These are phyloP conservation scores for Coniochaeta ligniaria DNA, from an alignment of 2,329 filamentous ascomycete genomes.

Conservation along the genomic window DNA sequence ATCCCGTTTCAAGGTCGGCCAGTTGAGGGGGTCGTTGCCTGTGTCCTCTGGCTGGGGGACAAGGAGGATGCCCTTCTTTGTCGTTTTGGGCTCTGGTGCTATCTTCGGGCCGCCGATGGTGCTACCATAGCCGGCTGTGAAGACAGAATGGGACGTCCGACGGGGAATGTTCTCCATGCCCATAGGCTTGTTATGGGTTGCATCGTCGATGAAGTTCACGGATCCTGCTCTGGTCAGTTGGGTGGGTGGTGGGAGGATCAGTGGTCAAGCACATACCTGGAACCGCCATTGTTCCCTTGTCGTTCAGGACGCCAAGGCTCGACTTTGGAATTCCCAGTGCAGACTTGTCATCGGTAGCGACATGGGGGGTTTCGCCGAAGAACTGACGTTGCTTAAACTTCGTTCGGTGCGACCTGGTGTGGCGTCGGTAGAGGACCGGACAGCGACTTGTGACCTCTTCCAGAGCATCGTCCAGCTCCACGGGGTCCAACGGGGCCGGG, in stretches of 20 bases:
- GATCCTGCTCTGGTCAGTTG: conserved; percentile 36
- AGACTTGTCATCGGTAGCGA: background rate
- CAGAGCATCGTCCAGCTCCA: background rate
- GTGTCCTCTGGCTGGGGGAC: conserved; percentile 91
- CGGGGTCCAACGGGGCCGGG: background rate
- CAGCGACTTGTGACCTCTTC: background rate
- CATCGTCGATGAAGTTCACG: conserved; percentile 44
- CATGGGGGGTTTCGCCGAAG: background rate
- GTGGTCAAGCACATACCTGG: conserved; percentile 73
- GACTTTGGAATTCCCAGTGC: conserved; percentile 21
- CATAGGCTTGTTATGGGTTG: conserved; percentile 50
- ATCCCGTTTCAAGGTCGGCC: conserved; percentile 77
- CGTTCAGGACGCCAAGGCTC: conserved; percentile 77
- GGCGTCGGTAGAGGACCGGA: background rate
- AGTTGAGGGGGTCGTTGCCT: conserved; percentile 86
- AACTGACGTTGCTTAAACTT: background rate
- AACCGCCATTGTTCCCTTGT: conserved; percentile 75
- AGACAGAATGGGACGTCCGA: conserved; percentile 50
- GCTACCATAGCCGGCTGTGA: conserved; percentile 27
- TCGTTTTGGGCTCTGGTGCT: conserved; percentile 42
- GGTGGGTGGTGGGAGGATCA: background rate
- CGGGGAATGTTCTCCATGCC: conserved; percentile 50
- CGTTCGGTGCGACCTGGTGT: background rate
- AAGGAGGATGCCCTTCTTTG: conserved; percentile 76
- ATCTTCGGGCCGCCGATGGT: conserved; percentile 28